phyloP scores from a whole-genome alignment of 2,329 filamentous ascomycete species.

The Aspergillus luchuensis region DNA sequence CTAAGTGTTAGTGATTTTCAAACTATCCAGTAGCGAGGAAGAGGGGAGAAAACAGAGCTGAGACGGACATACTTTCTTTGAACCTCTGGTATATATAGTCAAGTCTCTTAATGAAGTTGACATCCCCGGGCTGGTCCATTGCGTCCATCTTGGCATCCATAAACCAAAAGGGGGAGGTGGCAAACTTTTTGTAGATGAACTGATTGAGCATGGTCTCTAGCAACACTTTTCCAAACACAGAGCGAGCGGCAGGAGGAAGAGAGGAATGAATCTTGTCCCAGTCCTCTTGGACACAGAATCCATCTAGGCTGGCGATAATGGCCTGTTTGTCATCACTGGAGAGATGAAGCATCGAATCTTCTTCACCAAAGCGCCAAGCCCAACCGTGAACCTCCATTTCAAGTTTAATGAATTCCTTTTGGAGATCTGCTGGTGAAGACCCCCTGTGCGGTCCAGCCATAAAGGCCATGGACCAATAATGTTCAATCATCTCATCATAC shows the following conservation, averaged over 20 bases:
- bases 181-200: neutral
- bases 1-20: no score
- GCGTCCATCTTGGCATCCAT: neutral
- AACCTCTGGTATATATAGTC: neutral
- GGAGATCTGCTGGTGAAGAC: no score
- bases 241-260: neutral
- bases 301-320: neutral
- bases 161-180: neutral
- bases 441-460: no score
- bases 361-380: no score
- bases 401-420: no score
- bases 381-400: no score
- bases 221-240: neutral
- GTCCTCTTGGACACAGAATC: neutral
- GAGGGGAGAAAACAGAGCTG: no score
- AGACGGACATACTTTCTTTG: no score
- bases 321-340: neutral
- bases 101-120: neutral
- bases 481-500: no score
- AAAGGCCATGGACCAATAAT: no score
- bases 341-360: no score
- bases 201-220: neutral
- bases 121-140: neutral
- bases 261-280: neutral
- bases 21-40: no score